phyloP scores from a whole-genome alignment of 805 yeast species.

The Schizosaccharomyces osmophilus region DNA sequence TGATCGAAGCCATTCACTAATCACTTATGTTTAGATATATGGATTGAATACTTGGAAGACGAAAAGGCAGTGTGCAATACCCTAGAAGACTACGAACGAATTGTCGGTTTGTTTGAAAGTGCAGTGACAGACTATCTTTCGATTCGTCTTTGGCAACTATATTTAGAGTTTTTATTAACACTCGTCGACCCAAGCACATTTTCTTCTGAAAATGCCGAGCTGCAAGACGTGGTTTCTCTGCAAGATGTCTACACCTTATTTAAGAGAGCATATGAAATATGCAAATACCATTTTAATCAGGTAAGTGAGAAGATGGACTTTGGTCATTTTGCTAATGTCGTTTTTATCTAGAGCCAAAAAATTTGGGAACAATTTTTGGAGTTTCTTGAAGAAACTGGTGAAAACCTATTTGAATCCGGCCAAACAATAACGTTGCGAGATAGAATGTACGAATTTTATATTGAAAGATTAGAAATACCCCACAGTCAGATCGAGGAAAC shows the following conservation, averaged over 20 bases:
- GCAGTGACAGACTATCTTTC: constrained; percentile 6
- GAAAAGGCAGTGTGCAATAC: background rate
- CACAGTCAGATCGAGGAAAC: constrained; percentile 11
- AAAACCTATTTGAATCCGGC: background rate
- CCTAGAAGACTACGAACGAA: constrained; percentile 3
- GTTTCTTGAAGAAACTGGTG: constrained; percentile 1
- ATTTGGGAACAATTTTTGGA: constrained; percentile 10
- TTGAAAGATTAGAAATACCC: constrained; percentile 10
- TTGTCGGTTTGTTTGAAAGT: constrained; percentile 4
- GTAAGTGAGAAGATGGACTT: background rate
- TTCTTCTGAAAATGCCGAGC: constrained; percentile 1
- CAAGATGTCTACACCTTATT: constrained; percentile 2
- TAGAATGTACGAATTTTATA: constrained; percentile 4
- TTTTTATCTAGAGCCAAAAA: background rate
- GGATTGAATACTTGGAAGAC: background rate
- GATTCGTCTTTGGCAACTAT: constrained; percentile 6
- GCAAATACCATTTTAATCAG: constrained; percentile 4
- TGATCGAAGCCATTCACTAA: background rate
- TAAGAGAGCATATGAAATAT: constrained; percentile 7
- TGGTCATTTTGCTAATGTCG: too few species aligned
- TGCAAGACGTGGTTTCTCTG: constrained; percentile 2
- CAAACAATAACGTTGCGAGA: background rate
- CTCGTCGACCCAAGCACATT: background rate
- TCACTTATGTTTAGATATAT: background rate
- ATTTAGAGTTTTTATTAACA: constrained; percentile 4